Base-by-base conservation (phyloP, 805 yeast species). In the Lipomyces anomalus region DNA sequence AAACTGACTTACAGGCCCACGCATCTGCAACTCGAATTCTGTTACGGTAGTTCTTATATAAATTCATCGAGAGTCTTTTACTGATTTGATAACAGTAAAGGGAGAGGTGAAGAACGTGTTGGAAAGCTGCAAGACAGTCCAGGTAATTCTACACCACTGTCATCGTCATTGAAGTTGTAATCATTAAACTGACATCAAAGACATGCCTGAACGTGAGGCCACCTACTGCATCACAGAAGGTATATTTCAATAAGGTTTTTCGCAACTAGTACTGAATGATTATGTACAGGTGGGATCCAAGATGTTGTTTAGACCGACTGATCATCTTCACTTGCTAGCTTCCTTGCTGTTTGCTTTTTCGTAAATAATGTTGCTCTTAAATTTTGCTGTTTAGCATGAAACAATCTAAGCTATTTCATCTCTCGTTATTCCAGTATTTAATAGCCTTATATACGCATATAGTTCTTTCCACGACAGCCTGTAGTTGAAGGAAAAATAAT, bases 51-150 rank as follows among this genome's bases (percentile, higher is more conserved):
- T 44, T 21, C 11, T 13, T 21, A 3, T 36, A 28, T 13, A 28
- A 13, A 28, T 28, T 28, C 13, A 28, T 6, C 40, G n/a, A 16
- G 18, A 6, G 36, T 17, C 16, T 6, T 11, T 6, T 4, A 4
- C 1, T n/a, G 16, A 11, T 2, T 9, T 17, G n/a, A 17, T 22
- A 20, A 22, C 34, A 74, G 85, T 56, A 83, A 83, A 61, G 90
- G 89, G 22, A 73, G 87, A 56, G 89, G 81, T 4, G 89, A 83
- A 49, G 87, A 83, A 55, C 73, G 89, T 65, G 85, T 83, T 24
- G 87, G 88, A 36, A 84, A 82, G 60, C 71, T 83, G 43, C 82
- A 81, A 62, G 90, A 83, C 57, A 79, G 86, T 45, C 90, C 90
- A 3, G 46, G 46, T 42, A 38, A 3, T 43, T 24, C 22, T 7